Conservation (phyloP, 495 filamentous ascomycete genomes). For the Platismatia glauca region DNA sequence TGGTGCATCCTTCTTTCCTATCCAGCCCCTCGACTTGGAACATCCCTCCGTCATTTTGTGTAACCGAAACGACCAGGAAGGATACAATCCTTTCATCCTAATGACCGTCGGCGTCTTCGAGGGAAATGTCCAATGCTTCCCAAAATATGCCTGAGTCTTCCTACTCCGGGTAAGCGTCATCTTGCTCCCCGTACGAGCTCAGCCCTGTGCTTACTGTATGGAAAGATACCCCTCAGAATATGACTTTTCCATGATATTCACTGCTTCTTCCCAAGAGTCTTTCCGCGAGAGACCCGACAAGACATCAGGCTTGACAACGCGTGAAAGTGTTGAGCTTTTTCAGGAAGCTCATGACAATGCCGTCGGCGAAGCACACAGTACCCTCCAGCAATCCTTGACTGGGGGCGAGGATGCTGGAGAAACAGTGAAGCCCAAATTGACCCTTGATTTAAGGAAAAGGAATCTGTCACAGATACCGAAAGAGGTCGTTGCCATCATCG, state of each 20-base stretch:
- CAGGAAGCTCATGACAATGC: slow-evolving; percentile 57
- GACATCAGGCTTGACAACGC: slow-evolving; percentile 16
- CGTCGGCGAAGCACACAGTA: slow-evolving; percentile 54
- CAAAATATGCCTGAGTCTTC: slow-evolving; percentile 1
- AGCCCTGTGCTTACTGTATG: slow-evolving; percentile 1
- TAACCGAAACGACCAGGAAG: background rate
- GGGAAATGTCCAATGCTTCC: background rate
- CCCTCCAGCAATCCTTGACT: slow-evolving; percentile 58
- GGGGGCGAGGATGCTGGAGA: slow-evolving; percentile 59
- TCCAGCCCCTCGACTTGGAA: background rate
- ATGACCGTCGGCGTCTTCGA: background rate
- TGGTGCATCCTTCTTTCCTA: background rate
- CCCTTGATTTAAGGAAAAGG: slow-evolving; percentile 80
- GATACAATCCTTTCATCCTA: background rate
- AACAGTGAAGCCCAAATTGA: slow-evolving; percentile 66
- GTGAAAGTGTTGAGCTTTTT: slow-evolving; percentile 48
- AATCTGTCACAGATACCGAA: slow-evolving; percentile 74
- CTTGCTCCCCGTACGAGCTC: background rate
- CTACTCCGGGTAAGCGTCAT: slow-evolving; percentile 4
- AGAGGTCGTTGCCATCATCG: slow-evolving; percentile 85
- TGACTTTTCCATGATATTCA: background rate
- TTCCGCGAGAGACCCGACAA: slow-evolving; percentile 4
- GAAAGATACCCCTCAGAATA: slow-evolving; percentile 12
- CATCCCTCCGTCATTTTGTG: background rate
- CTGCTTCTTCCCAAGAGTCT: slow-evolving; percentile 2